Conservation (phyloP, 352 stramenopile genomes). For the Poterioochromonas sp. region DNA sequence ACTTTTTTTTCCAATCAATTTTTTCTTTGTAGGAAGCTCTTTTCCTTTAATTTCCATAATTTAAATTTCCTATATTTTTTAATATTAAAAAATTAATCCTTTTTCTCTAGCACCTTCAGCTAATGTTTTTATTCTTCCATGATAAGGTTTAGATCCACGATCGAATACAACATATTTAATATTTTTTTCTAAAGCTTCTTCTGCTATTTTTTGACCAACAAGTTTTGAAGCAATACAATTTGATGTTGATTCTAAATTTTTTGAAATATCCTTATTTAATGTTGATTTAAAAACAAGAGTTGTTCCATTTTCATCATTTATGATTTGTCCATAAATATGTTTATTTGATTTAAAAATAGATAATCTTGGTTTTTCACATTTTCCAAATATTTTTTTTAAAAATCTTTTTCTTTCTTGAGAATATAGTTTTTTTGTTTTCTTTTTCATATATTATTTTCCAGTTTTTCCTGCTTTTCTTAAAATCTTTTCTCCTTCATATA, state of each 20-base stretch:
- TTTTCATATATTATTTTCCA: neutral
- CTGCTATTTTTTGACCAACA: conserved; percentile 9
- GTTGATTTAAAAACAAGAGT: conserved; percentile 30
- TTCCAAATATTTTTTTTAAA: conserved; percentile 31
- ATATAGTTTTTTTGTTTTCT: neutral
- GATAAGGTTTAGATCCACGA: conserved; percentile 28
- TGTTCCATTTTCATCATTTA: conserved; percentile 26
- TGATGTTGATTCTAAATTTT: neutral
- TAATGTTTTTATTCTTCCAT: conserved; percentile 29
- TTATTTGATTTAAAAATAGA: conserved; percentile 35
- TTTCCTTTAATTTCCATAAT: conserved; percentile 8
- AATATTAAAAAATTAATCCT: conserved; percentile 32
- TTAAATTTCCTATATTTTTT: conserved; percentile 14
- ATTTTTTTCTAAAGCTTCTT: conserved; percentile 28
- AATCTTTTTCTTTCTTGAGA: conserved; percentile 21
- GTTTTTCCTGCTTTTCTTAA: conserved; percentile 34
- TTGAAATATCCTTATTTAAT: conserved; percentile 13
- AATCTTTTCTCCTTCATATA: conserved; percentile 34
- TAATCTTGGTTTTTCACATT: conserved; percentile 27
- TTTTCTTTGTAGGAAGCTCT: neutral
- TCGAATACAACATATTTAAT: conserved; percentile 33
- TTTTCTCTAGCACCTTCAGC: conserved; percentile 24
- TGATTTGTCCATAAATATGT: conserved; percentile 34
- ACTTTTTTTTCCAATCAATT: conserved; percentile 10
- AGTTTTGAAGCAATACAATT: neutral